Conservation (phyloP, 352 stramenopile genomes). For the Globisporangium mamillatum region DNA sequence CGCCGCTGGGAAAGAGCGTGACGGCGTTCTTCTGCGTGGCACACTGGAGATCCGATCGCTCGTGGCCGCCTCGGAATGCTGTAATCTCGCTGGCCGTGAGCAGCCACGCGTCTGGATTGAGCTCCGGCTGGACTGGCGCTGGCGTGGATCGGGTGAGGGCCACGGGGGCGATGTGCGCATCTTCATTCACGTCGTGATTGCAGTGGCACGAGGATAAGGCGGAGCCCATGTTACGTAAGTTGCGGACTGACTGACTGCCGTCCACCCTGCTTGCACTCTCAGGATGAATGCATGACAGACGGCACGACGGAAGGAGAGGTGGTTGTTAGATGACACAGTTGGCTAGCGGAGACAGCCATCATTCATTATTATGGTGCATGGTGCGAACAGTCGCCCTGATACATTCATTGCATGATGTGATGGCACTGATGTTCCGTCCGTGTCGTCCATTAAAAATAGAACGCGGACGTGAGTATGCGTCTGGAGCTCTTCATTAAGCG, state of each 20-base stretch:
- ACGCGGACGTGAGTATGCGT: too few species aligned
- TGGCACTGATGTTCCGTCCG: too few species aligned
- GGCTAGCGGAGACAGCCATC: background rate
- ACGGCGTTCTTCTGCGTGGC: background rate
- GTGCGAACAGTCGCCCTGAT: too few species aligned
- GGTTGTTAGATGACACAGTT: too few species aligned
- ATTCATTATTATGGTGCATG: background rate
- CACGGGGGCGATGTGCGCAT: background rate
- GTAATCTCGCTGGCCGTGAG: conserved; percentile 6
- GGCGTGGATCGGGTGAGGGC: background rate
- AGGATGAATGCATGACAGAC: background rate
- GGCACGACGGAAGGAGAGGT: background rate
- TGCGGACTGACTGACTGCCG: background rate
- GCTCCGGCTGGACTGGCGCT: conserved; percentile 14
- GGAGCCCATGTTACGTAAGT: conserved; percentile 5
- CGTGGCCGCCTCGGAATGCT: background rate
- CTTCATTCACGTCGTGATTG: background rate
- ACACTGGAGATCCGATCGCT: conserved; percentile 1
- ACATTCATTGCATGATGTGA: too few species aligned
- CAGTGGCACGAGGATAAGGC: conserved; percentile 11
- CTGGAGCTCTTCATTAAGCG: too few species aligned
- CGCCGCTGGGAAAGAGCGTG: conserved; percentile 13
- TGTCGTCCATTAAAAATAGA: too few species aligned
- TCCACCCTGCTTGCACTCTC: background rate
- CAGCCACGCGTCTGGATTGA: conserved; percentile 16